Evolutionary conservation across 352 stramenopile species (phyloP).

Genomic region (Phytopythium boreale): DNA sequence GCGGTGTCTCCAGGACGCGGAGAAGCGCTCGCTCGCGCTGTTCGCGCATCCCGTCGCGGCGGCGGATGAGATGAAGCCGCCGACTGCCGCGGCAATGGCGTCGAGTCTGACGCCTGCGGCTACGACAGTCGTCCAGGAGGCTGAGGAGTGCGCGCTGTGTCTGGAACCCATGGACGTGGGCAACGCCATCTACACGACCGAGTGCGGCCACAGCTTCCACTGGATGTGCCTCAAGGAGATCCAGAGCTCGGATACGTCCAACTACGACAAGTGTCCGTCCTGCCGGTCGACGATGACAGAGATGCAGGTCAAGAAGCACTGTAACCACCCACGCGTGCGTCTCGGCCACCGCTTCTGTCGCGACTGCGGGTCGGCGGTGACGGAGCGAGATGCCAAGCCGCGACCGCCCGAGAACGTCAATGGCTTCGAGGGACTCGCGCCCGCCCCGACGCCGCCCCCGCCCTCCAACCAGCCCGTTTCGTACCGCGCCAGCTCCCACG

Average conservation of each 20-base stretch:
- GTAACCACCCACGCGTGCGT: conserved; percentile 80
- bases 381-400: conserved; percentile 63
- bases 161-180: conserved; percentile 78
- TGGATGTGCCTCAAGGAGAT: conserved; percentile 85
- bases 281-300: conserved; percentile 73
- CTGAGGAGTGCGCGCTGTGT: conserved; percentile 84
- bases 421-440: not conserved
- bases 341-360: conserved; percentile 75
- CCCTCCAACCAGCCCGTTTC: conserved; percentile 51
- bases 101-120: conserved; percentile 15
- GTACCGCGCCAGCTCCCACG: conserved; percentile 77
- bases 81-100: conserved; percentile 10
- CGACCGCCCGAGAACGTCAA: conserved; percentile 36
- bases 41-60: conserved; percentile 25
- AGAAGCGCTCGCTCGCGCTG: conserved; percentile 50
- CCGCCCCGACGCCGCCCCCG: conserved; percentile 5
- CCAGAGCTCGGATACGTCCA: conserved; percentile 70
- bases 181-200: conserved; percentile 80
- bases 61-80: conserved; percentile 9
- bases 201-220: conserved; percentile 84
- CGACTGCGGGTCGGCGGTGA: conserved; percentile 63
- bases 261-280: conserved; percentile 84
- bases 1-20: conserved; percentile 55
- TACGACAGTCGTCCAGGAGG: conserved; percentile 55
- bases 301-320: conserved; percentile 83